Percentiles rank a stretch among this genome's conserved stretches.
Evolutionary conservation across 2,329 filamentous ascomycete species (phyloP).

Genomic region (Grosmannia clavigera): DNA sequence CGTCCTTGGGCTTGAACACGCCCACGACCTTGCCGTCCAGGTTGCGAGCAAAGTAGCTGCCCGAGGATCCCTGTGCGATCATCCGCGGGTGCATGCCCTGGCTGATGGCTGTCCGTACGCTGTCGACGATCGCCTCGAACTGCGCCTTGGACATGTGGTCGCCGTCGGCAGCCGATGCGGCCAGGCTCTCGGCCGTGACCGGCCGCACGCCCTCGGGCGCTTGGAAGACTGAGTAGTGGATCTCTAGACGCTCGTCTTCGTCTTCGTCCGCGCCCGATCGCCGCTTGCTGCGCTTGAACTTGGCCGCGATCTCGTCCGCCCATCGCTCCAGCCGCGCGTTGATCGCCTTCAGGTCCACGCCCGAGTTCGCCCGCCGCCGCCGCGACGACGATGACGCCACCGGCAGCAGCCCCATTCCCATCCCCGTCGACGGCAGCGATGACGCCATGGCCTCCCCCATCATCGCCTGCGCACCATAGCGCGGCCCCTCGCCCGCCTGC

Average conservation of each 20-base stretch:
- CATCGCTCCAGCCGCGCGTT: conserved; percentile 90
- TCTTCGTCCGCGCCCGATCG: conserved; percentile 25
- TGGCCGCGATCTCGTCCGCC: conserved; percentile 95
- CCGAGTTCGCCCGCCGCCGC: conserved; percentile 54
- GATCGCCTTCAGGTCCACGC: conserved; percentile 95
- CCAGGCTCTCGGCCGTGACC: conserved; percentile 61
- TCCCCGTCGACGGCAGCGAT: conserved; percentile 14
- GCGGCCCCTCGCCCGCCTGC: conserved; percentile 41
- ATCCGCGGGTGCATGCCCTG: conserved; percentile 86
- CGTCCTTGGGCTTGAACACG: conserved; percentile 98
- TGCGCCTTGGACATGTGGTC: conserved; percentile 58
- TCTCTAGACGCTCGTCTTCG: conserved; percentile 71
- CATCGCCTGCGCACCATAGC: conserved; percentile 30
- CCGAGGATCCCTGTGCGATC: conserved; percentile 94
- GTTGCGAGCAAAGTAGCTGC: conserved; percentile 94
- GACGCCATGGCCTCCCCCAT: conserved; percentile 36
- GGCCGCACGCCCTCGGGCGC: conserved; percentile 78
- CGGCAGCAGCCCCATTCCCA: neutral
- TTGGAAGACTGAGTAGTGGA: conserved; percentile 95
- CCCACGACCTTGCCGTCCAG: conserved; percentile 86
- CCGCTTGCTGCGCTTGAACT: conserved; percentile 81
- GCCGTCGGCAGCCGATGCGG: conserved; percentile 21
- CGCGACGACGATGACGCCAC: neutral
- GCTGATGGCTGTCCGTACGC: conserved; percentile 80
- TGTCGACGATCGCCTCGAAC: conserved; percentile 82